Conservation (phyloP, 176 grass and related monocot genomes). For the Raddia guianensis region DNA sequence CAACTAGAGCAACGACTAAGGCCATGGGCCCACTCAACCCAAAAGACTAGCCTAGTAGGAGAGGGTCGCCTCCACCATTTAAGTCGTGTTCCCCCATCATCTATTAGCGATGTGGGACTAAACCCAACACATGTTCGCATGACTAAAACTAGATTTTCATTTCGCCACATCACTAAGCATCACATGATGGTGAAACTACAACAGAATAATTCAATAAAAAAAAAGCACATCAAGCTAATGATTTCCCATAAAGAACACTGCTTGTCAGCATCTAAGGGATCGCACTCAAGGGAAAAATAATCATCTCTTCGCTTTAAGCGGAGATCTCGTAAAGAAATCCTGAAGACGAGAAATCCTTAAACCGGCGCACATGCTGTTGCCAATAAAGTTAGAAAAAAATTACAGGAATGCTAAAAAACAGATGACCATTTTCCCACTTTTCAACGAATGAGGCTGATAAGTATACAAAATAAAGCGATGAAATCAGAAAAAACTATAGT, state of each 20-base stretch:
- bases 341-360: conserved; percentile 12
- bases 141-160: not conserved
- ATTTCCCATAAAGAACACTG: conserved; percentile 38
- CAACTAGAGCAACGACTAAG: no score
- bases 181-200: conserved; percentile 24
- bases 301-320: conserved; percentile 35
- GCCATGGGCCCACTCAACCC: no score
- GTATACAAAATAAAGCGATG: no score
- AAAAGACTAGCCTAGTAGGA: no score
- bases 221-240: conserved; percentile 27
- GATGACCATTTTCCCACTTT: no score
- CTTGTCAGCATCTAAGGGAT: conserved; percentile 47
- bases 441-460: no score
- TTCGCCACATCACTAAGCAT: conserved; percentile 15
- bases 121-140: no score
- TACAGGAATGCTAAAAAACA: not conserved
- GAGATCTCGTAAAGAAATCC: conserved; percentile 50
- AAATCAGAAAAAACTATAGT: no score
- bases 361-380: conserved; percentile 23
- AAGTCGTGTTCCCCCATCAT: no score
- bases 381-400: conserved; percentile 1
- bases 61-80: no score
- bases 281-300: conserved; percentile 25
- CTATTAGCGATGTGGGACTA: no score
- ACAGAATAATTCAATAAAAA: conserved; percentile 4